These are phyloP conservation scores for Dacryopinax primogenitus DNA, from an alignment of 768 basidiomycete genomes.

Conservation along the genomic window DNA sequence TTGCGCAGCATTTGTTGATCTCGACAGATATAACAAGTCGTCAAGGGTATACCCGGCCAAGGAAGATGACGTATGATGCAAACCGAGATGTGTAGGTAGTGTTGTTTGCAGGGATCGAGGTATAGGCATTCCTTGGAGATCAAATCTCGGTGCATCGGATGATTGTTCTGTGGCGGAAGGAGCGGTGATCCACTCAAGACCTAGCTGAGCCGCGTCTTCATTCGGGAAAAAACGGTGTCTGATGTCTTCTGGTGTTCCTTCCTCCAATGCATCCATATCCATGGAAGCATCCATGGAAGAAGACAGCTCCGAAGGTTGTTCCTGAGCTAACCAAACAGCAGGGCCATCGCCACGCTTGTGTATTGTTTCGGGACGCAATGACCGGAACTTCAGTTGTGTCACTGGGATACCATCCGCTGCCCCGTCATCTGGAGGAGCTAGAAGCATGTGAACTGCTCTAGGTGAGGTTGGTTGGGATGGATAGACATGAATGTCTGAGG, in stretches of 20 bases:
- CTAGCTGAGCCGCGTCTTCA: slow-evolving; percentile 53
- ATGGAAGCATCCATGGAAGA: slow-evolving; percentile 31
- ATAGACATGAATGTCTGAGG: slow-evolving; percentile 68
- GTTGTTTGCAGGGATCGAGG: slow-evolving; percentile 38
- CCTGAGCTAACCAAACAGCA: neutral
- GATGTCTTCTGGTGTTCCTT: slow-evolving; percentile 73
- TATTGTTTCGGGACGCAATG: slow-evolving; percentile 29
- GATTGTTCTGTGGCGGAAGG: slow-evolving; percentile 12
- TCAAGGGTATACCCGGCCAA: slow-evolving; percentile 81
- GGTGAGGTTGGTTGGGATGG: slow-evolving; percentile 72
- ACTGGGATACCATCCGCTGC: slow-evolving; percentile 16
- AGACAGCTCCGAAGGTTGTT: neutral
- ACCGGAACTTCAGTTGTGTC: slow-evolving; percentile 23
- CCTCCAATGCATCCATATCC: slow-evolving; percentile 26
- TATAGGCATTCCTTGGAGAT: slow-evolving; percentile 62
- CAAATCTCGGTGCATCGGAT: slow-evolving; percentile 35
- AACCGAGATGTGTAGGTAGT: slow-evolving; percentile 71
- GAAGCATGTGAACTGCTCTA: slow-evolving; percentile 39
- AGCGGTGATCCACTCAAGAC: slow-evolving; percentile 66
- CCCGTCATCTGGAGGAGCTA: slow-evolving; percentile 36
- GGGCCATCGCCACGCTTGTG: slow-evolving; percentile 13
- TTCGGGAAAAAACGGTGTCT: slow-evolving; percentile 71
- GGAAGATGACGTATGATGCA: slow-evolving; percentile 76
- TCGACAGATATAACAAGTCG: slow-evolving; percentile 64
- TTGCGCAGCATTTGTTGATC: slow-evolving; percentile 75